These are phyloP conservation scores for Clonostachys sp. DNA, from an alignment of 2,329 filamentous ascomycete genomes.

Conservation along the genomic window DNA sequence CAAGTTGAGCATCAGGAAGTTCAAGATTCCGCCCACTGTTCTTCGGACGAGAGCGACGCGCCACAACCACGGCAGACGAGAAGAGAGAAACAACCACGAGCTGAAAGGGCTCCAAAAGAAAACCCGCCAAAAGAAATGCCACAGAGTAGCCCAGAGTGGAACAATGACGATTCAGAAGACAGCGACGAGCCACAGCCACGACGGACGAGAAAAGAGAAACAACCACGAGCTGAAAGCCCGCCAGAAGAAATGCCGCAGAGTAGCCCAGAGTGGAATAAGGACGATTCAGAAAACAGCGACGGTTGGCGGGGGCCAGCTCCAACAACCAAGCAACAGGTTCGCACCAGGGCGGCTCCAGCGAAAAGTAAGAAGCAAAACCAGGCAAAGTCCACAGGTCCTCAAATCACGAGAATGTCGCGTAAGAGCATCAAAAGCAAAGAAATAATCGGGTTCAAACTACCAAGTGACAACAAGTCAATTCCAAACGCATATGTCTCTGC, in stretches of 20 bases:
- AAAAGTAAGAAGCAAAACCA: background rate
- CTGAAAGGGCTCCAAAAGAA: background rate
- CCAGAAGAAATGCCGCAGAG: background rate
- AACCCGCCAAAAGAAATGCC: background rate
- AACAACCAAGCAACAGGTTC: background rate
- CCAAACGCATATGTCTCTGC: slow-evolving; percentile 1
- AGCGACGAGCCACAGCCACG: background rate
- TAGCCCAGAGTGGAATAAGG: background rate
- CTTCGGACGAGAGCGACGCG: background rate
- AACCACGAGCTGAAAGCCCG: background rate
- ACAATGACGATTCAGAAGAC: background rate
- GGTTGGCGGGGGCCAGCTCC: slow-evolving; percentile 1
- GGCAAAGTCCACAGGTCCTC: background rate
- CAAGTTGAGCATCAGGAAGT: too few species aligned
- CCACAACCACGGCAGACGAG: background rate
- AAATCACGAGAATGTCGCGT: slow-evolving; percentile 20
- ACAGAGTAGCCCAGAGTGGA: background rate
- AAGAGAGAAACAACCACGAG: background rate
- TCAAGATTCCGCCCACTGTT: too few species aligned
- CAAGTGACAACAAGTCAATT: slow-evolving; percentile 3
- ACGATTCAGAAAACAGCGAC: background rate
- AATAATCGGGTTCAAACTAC: slow-evolving; percentile 32
- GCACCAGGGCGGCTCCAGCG: background rate
- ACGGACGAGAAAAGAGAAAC: background rate
- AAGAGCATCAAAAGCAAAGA: slow-evolving; percentile 41